phyloP scores from a whole-genome alignment of 768 basidiomycete genomes.

The Pholiota conissans region DNA sequence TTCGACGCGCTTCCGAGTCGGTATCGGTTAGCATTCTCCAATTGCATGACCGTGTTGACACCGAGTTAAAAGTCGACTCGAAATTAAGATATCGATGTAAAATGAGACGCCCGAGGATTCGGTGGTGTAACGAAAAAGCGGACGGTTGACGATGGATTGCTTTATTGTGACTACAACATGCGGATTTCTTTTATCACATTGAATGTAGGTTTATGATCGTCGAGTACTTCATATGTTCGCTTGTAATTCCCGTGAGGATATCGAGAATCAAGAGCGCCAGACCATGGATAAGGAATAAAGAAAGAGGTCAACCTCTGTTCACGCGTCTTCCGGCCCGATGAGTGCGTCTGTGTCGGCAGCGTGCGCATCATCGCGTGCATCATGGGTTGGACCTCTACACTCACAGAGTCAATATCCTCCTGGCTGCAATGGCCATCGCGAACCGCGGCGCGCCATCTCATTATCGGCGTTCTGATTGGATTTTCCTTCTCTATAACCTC shows the following conservation, averaged over 20 bases:
- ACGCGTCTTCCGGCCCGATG: neutral
- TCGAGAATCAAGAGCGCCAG: neutral
- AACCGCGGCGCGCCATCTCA: slow-evolving; percentile 32
- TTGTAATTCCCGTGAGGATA: too few relatives aligned
- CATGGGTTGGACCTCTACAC: slow-evolving; percentile 22
- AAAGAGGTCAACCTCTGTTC: too few relatives aligned
- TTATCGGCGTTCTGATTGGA: slow-evolving; percentile 62
- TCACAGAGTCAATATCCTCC: slow-evolving; percentile 19
- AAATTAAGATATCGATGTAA: neutral
- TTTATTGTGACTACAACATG: too few relatives aligned
- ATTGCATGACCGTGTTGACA: neutral
- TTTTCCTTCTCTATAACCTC: slow-evolving; percentile 75
- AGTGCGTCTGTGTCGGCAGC: neutral
- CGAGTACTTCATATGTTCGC: too few relatives aligned
- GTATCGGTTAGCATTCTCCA: neutral
- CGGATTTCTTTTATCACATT: too few relatives aligned
- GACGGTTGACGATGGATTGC: neutral
- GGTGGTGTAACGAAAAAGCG: neutral
- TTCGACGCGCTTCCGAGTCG: neutral
- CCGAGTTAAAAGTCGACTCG: neutral
- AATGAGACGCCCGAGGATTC: neutral
- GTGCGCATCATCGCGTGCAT: neutral
- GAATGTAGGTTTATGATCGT: too few relatives aligned
- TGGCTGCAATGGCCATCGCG: slow-evolving; percentile 40
- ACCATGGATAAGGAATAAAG: too few relatives aligned